Evolutionary conservation across 352 stramenopile species (phyloP).

Genomic region (Phytopythium litorale): DNA sequence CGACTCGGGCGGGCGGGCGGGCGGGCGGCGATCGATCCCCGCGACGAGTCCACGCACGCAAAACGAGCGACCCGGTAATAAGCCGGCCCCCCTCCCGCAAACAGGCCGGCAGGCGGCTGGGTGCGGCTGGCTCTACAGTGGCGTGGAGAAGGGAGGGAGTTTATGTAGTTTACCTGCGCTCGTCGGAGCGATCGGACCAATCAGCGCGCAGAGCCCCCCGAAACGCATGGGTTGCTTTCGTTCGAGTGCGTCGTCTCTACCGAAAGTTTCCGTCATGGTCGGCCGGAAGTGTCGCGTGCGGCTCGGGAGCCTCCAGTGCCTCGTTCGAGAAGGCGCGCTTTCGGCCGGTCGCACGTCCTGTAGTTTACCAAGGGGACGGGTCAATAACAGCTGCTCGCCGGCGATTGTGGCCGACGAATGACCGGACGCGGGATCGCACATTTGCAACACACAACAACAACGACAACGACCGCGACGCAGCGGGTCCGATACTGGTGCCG

Average conservation of each 20-base stretch:
- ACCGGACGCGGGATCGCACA: too few relatives aligned
- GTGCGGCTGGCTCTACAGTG: slow-evolving; percentile 4
- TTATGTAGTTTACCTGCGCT: neutral
- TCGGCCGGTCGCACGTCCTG: neutral
- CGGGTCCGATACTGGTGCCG: too few relatives aligned
- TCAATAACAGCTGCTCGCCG: too few relatives aligned
- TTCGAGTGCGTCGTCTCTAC: neutral
- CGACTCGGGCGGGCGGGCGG: neutral
- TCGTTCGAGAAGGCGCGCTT: neutral
- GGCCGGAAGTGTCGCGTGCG: neutral
- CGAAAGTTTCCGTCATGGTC: too few relatives aligned
- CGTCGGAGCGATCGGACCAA: neutral
- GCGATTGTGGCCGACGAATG: too few relatives aligned
- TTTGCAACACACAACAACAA: too few relatives aligned
- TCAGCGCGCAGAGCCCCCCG: neutral
- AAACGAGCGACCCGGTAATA: neutral
- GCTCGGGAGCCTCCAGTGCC: neutral
- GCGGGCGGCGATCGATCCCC: neutral
- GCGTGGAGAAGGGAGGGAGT: neutral
- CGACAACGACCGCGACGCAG: too few relatives aligned
- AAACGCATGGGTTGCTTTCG: slow-evolving; percentile 3
- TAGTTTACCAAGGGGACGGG: neutral
- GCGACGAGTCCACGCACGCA: neutral
- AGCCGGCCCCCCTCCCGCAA: neutral
- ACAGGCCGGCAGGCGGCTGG: neutral